These are phyloP conservation scores for Aspergillus uvarum DNA, from an alignment of 2,329 filamentous ascomycete genomes.

Conservation along the genomic window DNA sequence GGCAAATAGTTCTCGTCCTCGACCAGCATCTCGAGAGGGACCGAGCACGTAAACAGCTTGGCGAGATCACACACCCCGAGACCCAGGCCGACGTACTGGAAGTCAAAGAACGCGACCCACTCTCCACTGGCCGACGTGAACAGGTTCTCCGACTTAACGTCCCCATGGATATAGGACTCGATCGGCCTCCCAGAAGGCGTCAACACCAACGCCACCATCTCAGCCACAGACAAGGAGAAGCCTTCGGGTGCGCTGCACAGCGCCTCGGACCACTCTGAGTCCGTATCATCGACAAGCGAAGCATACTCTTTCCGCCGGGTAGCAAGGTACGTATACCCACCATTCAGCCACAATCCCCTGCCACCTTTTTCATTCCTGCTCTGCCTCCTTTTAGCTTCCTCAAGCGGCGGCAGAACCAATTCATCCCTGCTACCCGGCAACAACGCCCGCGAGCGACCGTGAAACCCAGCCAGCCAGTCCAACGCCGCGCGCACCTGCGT, in stretches of 20 bases:
- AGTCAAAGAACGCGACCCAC: constrained; percentile 65
- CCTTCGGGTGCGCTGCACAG: constrained; percentile 45
- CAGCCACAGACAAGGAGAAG: constrained; percentile 44
- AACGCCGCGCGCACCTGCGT: constrained; percentile 56
- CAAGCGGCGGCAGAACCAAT: constrained; percentile 52
- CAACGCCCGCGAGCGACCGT: constrained; percentile 53
- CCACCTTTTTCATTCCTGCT: constrained; percentile 10
- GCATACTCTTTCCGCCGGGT: constrained; percentile 60
- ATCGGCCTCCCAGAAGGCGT: constrained; percentile 47
- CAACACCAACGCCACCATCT: constrained; percentile 55
- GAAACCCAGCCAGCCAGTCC: constrained; percentile 64
- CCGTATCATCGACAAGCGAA: constrained; percentile 46
- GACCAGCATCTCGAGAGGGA: constrained; percentile 56
- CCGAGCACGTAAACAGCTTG: constrained; percentile 66
- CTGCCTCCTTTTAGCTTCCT: constrained; percentile 47
- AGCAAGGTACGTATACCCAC: constrained; percentile 68
- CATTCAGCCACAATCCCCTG: constrained; percentile 59
- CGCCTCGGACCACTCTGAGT: constrained; percentile 56
- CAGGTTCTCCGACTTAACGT: constrained; percentile 69
- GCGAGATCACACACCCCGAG: constrained; percentile 66
- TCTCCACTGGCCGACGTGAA: constrained; percentile 55
- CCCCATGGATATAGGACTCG: constrained; percentile 65
- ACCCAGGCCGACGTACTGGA: constrained; percentile 66
- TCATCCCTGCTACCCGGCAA: constrained; percentile 28
- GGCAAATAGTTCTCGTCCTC: constrained; percentile 31